Conservation (phyloP, 1,284 basidiomycete genomes). For the Trametes pubescens region DNA sequence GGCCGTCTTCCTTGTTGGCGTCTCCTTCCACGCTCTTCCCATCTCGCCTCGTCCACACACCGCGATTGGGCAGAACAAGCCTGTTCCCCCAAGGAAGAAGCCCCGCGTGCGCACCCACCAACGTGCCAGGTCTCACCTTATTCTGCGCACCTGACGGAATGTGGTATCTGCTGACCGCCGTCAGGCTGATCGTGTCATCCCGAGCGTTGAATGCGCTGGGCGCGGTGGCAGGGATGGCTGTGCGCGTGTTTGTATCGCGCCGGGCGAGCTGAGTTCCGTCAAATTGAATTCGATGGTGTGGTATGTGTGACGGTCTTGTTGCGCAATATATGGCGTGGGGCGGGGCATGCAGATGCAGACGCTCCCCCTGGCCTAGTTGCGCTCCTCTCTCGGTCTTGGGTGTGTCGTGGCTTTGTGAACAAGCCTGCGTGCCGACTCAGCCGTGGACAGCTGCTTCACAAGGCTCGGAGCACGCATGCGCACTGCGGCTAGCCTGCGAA, state of each 20-base stretch:
- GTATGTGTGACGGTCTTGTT: constrained; percentile 1
- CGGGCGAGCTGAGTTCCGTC: neutral
- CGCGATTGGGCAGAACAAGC: constrained; percentile 16
- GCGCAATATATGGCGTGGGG: constrained; percentile 17
- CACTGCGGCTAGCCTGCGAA: neutral
- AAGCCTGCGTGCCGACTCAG: neutral
- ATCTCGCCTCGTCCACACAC: neutral
- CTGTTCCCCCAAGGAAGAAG: neutral
- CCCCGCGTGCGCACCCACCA: constrained; percentile 15
- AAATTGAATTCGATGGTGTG: neutral
- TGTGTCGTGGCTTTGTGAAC: neutral
- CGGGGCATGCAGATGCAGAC: neutral
- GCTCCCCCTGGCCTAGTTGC: no score
- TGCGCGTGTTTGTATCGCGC: neutral
- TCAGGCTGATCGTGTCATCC: constrained; percentile 12
- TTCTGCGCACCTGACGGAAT: constrained; percentile 27
- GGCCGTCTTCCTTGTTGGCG: constrained; percentile 1
- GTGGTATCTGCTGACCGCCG: constrained; percentile 26
- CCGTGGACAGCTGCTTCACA: neutral
- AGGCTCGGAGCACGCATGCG: neutral
- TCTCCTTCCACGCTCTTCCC: constrained; percentile 6
- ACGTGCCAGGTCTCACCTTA: constrained; percentile 20
- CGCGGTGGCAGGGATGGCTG: neutral
- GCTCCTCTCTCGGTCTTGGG: neutral
- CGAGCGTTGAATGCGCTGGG: neutral